phyloP scores from a whole-genome alignment of 306 rosid genomes.

The Myrica gale region DNA sequence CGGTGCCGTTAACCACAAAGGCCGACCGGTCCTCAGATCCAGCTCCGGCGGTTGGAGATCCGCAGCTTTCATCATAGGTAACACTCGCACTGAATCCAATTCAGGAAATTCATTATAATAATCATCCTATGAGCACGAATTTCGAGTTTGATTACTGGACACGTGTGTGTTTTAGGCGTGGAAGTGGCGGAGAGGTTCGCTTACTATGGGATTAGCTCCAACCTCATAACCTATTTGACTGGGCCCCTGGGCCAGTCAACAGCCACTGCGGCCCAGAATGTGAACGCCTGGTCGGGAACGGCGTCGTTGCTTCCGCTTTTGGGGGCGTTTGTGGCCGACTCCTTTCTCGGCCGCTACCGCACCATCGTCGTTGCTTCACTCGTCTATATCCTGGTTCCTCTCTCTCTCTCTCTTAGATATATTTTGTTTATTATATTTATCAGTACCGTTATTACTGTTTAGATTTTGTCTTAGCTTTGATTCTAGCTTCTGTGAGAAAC shows the following conservation, averaged over 20 bases:
- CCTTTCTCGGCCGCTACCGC: slow-evolving; percentile 55
- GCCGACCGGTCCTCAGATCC: slow-evolving; percentile 31
- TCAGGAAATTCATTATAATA: neutral
- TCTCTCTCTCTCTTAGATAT: neutral
- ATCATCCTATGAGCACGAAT: too few relatives aligned
- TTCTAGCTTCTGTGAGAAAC: too few relatives aligned
- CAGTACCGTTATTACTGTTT: too few relatives aligned
- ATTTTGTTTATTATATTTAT: too few relatives aligned
- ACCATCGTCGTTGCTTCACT: slow-evolving; percentile 44
- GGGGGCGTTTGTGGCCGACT: slow-evolving; percentile 60
- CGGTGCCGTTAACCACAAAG: slow-evolving; percentile 41
- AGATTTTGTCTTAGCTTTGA: too few relatives aligned
- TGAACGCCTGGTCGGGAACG: slow-evolving; percentile 56
- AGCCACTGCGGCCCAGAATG: slow-evolving; percentile 49
- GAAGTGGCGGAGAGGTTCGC: slow-evolving; percentile 60
- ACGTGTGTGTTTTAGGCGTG: slow-evolving; percentile 27
- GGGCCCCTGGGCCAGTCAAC: slow-evolving; percentile 52
- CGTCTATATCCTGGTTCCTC: slow-evolving; percentile 42
- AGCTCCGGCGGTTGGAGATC: slow-evolving; percentile 49
- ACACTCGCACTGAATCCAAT: neutral
- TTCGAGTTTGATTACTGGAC: neutral
- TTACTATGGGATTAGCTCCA: slow-evolving; percentile 43
- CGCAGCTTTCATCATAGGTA: slow-evolving; percentile 42
- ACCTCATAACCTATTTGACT: slow-evolving; percentile 48
- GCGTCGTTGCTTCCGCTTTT: slow-evolving; percentile 45